phyloP scores from a whole-genome alignment of 1,139 yeast species.

The Saccharomycopsis hybrid region DNA sequence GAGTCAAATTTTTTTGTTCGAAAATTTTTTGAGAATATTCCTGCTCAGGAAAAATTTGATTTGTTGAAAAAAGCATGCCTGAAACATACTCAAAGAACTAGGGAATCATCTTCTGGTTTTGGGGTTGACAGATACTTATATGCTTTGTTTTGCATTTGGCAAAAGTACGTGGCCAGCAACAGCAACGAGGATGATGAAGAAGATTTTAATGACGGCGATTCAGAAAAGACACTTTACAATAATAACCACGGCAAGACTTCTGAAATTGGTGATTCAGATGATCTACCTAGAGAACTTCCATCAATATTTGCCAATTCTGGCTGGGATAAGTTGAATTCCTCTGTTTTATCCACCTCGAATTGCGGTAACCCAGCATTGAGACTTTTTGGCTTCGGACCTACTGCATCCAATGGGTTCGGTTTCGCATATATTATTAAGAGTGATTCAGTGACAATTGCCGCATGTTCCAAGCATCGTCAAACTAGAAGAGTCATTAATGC shows the following conservation, averaged over 20 bases:
- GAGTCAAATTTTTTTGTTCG: conserved; percentile 80
- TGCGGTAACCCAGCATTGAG: conserved; percentile 86
- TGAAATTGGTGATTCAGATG: conserved; percentile 25
- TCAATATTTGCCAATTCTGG: conserved; percentile 74
- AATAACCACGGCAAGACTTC: conserved; percentile 23
- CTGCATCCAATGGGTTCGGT: conserved; percentile 85
- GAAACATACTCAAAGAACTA: conserved; percentile 63
- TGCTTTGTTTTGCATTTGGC: conserved; percentile 86
- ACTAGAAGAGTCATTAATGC: conserved; percentile 77
- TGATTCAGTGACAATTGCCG: conserved; percentile 78
- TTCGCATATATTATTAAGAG: conserved; percentile 85
- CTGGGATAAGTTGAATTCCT: conserved; percentile 61
- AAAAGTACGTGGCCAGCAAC: conserved; percentile 46
- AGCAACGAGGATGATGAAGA: conserved; percentile 1
- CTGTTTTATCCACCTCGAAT: conserved; percentile 58
- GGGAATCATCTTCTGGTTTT: conserved; percentile 62
- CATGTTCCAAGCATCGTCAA: conserved; percentile 86
- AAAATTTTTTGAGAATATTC: conserved; percentile 67
- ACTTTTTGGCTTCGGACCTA: conserved; percentile 90
- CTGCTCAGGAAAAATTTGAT: conserved; percentile 54
- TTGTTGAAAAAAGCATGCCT: conserved; percentile 62
- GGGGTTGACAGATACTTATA: conserved; percentile 90
- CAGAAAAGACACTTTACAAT: too few relatives aligned
- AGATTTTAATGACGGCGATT: background rate
- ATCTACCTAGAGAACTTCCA: conserved; percentile 39